A percentile compares a stretch with the other conserved stretches of the same genome.
These are phyloP conservation scores for Mortierella sp. DNA, from an alignment of 371 early-diverging fungal genomes.

Conservation along the genomic window DNA sequence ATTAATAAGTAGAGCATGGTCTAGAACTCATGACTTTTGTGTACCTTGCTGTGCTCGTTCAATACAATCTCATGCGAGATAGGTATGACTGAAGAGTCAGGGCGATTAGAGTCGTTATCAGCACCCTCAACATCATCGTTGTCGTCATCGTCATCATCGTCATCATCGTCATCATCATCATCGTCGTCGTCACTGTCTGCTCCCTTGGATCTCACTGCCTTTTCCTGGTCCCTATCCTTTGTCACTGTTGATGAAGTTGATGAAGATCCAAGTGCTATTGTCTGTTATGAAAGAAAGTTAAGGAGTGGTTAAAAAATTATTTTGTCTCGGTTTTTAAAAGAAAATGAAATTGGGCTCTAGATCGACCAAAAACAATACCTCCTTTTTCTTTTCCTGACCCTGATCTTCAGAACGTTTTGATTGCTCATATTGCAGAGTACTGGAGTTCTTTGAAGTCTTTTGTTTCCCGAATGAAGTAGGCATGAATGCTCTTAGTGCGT, in stretches of 20 bases:
- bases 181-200: not conserved
- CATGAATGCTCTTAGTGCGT: constrained; percentile 64
- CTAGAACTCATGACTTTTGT: not conserved
- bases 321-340: no score
- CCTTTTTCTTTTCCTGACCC: not conserved
- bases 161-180: constrained; percentile 47
- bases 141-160: constrained; percentile 37
- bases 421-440: constrained; percentile 3
- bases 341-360: not conserved
- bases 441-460: constrained; percentile 47
- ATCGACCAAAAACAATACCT: not conserved
- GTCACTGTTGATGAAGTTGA: not conserved
- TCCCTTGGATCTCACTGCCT: not conserved
- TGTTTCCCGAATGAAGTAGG: constrained; percentile 75
- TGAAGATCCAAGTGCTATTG: not conserved
- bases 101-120: constrained; percentile 44
- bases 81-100: constrained; percentile 61
- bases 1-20: no score
- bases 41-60: constrained; percentile 74
- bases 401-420: constrained; percentile 11
- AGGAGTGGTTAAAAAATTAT: no score
- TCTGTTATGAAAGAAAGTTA: no score
- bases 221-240: not conserved
- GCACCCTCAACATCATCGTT: constrained; percentile 47
- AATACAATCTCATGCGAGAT: constrained; percentile 77